These are phyloP conservation scores for Hortaea werneckii DNA, from an alignment of 2,329 filamentous ascomycete genomes.

Conservation along the genomic window DNA sequence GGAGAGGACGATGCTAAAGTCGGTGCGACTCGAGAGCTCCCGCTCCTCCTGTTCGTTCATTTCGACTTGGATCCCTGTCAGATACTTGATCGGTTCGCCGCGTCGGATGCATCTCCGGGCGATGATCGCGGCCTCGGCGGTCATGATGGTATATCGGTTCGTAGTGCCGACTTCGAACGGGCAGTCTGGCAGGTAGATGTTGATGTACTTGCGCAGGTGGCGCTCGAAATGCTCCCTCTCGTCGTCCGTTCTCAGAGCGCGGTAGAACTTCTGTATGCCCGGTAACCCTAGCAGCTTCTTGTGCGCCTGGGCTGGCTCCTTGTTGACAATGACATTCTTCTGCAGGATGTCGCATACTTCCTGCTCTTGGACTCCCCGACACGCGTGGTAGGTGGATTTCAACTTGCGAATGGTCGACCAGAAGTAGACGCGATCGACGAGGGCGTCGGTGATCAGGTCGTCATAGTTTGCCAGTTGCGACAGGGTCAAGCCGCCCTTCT, in stretches of 20 bases:
- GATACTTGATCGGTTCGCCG: conserved; percentile 80
- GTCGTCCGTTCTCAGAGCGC: conserved; percentile 54
- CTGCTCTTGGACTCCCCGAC: conserved; percentile 63
- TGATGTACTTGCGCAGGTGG: conserved; percentile 82
- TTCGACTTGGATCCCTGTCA: conserved; percentile 81
- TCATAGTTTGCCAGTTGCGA: conserved; percentile 86
- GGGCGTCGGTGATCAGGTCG: conserved; percentile 86
- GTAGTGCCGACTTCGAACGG: conserved; percentile 90
- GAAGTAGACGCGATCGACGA: conserved; percentile 92
- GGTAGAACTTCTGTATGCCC: conserved; percentile 63
- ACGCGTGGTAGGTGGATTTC: conserved; percentile 68
- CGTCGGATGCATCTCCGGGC: conserved; percentile 69
- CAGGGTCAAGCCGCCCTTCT: conserved; percentile 69
- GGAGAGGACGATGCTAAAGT: conserved; percentile 95
- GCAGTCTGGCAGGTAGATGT: conserved; percentile 86
- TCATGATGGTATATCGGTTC: conserved; percentile 87
- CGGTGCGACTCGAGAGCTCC: conserved; percentile 73
- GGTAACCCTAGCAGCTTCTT: conserved; percentile 59
- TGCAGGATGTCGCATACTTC: conserved; percentile 51
- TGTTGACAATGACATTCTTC: conserved; percentile 60
- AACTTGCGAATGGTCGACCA: conserved; percentile 97
- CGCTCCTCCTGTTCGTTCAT: conserved; percentile 88
- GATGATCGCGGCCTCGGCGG: conserved; percentile 77
- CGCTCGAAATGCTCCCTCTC: conserved; percentile 79
- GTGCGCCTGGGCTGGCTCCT: conserved; percentile 62